Base-by-base conservation (phyloP, 345 rosid genomes). In the Arabis hirsuta region DNA sequence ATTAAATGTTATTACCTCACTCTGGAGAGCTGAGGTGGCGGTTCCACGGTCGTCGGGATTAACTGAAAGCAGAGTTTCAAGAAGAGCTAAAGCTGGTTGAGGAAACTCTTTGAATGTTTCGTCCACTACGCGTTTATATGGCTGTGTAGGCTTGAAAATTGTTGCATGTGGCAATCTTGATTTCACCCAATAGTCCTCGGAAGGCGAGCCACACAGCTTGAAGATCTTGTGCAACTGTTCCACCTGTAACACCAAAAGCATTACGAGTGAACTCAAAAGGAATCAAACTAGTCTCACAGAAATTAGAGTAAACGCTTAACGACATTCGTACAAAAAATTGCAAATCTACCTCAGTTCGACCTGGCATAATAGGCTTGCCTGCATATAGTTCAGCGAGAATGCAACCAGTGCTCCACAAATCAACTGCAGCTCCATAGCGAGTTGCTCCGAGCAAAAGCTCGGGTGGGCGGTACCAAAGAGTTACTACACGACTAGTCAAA, bases 321-420 rank as follows among this genome's bases (percentile, higher is more conserved):
- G 44, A 44, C 27, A 69, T 12, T 44, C 26, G 41, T 22, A 22
- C 34, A 0, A 31, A 26, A 26, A 58, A 58, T 26, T 29, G 55
- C 12, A 27, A 62, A 47, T 12, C 6, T 82, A 92, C 99, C 99
- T 95, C 99, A 12, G 99, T 95, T 87, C 97, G 87, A 83, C 99
- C 99, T 38, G 97, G 99, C 99, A 95, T 91, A n/a, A 95, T 91
- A 65, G 97, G 99, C 82, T 95, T 95, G 81, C 97, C 99, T 7
- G 96, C 93, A 76, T 91, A 91, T 36, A 95, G 61, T 61, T 95
- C 99, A 39, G 99, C 96, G 73, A 91, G 91, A 81, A 95, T 91
- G 78, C 99, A 95, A 63, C 99, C 99, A 3, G 93, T 67, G 71
- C 99, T 95, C 99, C 99, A 95, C 64, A 91, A 83, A 81, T 95